These are phyloP conservation scores for Phanerochaete carnosa DNA, from an alignment of 768 basidiomycete genomes.

Conservation along the genomic window DNA sequence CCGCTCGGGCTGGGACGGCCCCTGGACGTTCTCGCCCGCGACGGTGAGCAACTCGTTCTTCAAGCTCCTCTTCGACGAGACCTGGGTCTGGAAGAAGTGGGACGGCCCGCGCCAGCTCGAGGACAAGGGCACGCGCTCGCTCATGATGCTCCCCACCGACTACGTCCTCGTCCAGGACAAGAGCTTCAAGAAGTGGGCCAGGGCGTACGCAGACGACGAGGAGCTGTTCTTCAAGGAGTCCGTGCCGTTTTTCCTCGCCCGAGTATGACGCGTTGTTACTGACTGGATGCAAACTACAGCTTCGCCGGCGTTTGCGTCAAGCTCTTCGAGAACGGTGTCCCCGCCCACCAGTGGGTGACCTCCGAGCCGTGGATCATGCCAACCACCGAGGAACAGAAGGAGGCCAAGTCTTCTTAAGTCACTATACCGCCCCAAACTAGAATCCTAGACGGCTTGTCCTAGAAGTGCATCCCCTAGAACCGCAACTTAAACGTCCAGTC, in stretches of 20 bases:
- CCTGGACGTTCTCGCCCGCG: conserved; percentile 94
- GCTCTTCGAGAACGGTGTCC: conserved; percentile 94
- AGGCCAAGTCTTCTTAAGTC: background rate
- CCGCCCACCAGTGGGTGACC: conserved; percentile 67
- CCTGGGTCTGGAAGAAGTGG: conserved; percentile 98
- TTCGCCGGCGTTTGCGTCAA: conserved; percentile 77
- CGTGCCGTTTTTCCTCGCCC: conserved; percentile 21
- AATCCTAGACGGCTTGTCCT: too few species aligned
- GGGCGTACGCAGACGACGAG: conserved; percentile 83
- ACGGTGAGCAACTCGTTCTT: conserved; percentile 85
- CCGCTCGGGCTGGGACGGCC: conserved; percentile 80
- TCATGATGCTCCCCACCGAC: conserved; percentile 98
- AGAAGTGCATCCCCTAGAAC: too few species aligned
- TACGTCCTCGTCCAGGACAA: conserved; percentile 89
- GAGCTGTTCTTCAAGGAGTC: conserved; percentile 94
- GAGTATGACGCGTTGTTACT: background rate
- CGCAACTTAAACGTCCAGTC: too few species aligned
- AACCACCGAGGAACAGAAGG: conserved; percentile 37
- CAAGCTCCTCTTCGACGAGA: conserved; percentile 84
- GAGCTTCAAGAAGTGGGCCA: conserved; percentile 84
- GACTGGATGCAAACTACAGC: conserved; percentile 38
- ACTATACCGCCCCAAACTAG: too few species aligned
- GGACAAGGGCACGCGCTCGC: conserved; percentile 82
- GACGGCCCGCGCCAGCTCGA: conserved; percentile 88
- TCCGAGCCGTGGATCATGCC: conserved; percentile 78